These are phyloP conservation scores for Botrytis deweyae DNA, from an alignment of 2,329 filamentous ascomycete species.

Conservation along the genomic window DNA sequence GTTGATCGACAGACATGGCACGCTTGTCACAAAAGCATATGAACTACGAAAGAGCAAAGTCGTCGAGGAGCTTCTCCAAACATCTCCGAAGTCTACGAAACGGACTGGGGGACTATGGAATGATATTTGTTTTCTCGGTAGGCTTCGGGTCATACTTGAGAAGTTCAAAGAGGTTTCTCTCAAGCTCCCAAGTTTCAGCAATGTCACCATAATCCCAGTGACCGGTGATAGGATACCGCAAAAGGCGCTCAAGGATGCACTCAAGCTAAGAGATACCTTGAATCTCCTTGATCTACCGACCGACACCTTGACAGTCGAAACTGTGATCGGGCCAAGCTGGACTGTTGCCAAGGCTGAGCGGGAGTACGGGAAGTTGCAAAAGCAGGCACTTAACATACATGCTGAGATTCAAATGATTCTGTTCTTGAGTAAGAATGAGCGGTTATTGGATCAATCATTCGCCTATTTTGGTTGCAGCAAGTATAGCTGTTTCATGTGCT, in stretches of 20 bases:
- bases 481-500: background rate
- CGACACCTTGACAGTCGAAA: background rate
- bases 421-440: background rate
- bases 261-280: background rate
- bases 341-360: background rate
- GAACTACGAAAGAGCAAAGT: background rate
- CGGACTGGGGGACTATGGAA: background rate
- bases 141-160: background rate
- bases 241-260: background rate
- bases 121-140: background rate
- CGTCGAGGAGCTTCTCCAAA: background rate
- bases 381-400: background rate
- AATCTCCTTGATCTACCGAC: background rate
- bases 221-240: background rate
- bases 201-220: background rate
- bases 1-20: background rate
- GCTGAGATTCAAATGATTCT: background rate
- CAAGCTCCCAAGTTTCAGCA: background rate
- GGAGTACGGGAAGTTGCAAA: background rate
- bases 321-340: background rate
- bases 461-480: background rate
- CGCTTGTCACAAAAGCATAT: background rate
- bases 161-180: background rate
- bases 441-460: background rate
- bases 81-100: background rate